Conservation (phyloP, 2,329 filamentous ascomycete species). For the Colletotrichum tanaceti region DNA sequence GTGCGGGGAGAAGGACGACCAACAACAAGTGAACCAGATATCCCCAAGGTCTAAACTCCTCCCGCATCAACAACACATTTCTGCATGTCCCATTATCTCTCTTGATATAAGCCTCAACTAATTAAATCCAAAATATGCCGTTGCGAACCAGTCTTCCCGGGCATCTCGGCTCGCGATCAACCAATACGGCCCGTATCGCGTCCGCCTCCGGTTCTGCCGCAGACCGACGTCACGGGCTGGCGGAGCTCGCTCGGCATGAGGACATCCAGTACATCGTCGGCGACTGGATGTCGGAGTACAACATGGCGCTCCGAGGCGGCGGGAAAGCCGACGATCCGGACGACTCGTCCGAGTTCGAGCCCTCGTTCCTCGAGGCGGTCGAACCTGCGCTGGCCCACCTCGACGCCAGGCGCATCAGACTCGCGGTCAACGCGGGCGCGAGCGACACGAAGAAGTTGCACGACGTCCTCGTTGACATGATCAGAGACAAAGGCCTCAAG, state of each 20-base stretch:
- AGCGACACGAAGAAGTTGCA: constrained; percentile 51
- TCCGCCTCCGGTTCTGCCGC: constrained; percentile 47
- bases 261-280: constrained; percentile 53
- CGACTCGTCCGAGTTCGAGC: constrained; percentile 50
- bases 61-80: neutral
- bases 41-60: too few relatives aligned
- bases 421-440: constrained; percentile 56
- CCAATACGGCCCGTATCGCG: constrained; percentile 43
- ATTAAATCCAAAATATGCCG: neutral
- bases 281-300: constrained; percentile 59
- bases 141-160: neutral
- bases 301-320: constrained; percentile 58
- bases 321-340: constrained; percentile 44
- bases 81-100: neutral
- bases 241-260: constrained; percentile 42
- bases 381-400: constrained; percentile 53
- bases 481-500: constrained; percentile 46
- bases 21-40: neutral
- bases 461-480: constrained; percentile 47
- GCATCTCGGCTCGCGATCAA: neutral
- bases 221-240: constrained; percentile 44
- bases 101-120: neutral
- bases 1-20: constrained; percentile 1
- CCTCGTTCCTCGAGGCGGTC: constrained; percentile 58
- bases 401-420: constrained; percentile 47